Base-by-base conservation (phyloP, 805 yeast species). In the Blastobotrys terrestris region DNA sequence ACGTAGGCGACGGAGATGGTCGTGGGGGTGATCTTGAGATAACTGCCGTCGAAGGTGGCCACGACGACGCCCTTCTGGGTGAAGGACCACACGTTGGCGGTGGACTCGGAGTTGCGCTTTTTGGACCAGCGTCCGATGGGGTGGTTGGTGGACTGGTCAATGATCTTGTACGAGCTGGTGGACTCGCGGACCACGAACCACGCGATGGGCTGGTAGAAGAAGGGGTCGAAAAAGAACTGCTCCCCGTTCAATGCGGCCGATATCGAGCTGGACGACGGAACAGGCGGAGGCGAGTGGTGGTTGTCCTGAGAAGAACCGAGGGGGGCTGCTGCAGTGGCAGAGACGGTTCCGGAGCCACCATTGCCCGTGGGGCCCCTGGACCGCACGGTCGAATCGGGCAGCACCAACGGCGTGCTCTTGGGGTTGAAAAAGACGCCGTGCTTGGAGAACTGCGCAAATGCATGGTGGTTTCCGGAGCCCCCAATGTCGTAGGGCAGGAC, bases 51-150 rank as follows among this genome's bases (percentile, higher is more conserved):
- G 21, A 20, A n/a, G 8, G 45, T 43, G n/a, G 26, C 20, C n/a
- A 18, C 14, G 8, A 20, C 26, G 41, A 31, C 18, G 39, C 53
- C 50, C 18, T 31, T 22, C 21, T 16, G 31, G 31, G 46, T 31
- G 44, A 53, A 55, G 16, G 19, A 14, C 58, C 58, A 53, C 15
- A 14, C 21, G 11, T 18, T 22, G 20, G 42, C 18, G 15, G 49
- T 31, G 26, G 46, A 49, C 53, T n/a, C n/a, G 45, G 26, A 20
- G 2, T 49, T 47, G 35, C 35, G 35, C 39, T 52, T 51, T 19
- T 50, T 39, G 3, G 49, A 39, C 63, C 63, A 60, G 22, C 44
- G 44, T 20, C 63, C 63, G 14, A 60, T 48, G 3, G 52, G 39
- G 16, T 43, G 16, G 48, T 46, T 46, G 4, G 63, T 60, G 26